These are phyloP conservation scores for Caryopteris hybrid DNA, from an alignment of 305 asterid species.

Conservation along the genomic window DNA sequence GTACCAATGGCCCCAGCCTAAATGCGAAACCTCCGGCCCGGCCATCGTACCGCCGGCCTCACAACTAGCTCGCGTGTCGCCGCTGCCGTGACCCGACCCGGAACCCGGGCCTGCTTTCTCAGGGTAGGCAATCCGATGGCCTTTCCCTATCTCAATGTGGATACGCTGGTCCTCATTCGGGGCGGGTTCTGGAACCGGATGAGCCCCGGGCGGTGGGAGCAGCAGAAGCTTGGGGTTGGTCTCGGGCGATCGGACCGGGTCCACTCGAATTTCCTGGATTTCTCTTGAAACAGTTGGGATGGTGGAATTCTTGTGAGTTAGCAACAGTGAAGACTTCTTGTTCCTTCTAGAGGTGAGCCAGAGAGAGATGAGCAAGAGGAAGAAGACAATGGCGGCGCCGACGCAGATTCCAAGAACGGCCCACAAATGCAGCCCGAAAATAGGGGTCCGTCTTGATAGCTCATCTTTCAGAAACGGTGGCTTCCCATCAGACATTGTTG, in stretches of 20 bases:
- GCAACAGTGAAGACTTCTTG: constrained; percentile 19
- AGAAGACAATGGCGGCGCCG: constrained; percentile 65
- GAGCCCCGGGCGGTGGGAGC: constrained; percentile 34
- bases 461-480: constrained; percentile 51
- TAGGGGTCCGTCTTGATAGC: constrained; percentile 61
- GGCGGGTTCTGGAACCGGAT: constrained; percentile 40
- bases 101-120: constrained; percentile 43
- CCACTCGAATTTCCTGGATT: constrained; percentile 70
- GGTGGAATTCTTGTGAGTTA: constrained; percentile 36
- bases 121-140: constrained; percentile 41
- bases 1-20: constrained; percentile 99
- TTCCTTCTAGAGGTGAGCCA: constrained; percentile 65
- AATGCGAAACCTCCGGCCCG: constrained; percentile 85
- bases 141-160: constrained; percentile 61
- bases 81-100: constrained; percentile 42
- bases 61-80: constrained; percentile 34
- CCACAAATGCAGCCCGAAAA: constrained; percentile 80
- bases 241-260: constrained; percentile 41
- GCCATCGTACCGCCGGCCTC: constrained; percentile 25
- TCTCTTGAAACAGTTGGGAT: constrained; percentile 72
- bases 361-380: constrained; percentile 71
- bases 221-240: constrained; percentile 32
- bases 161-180: constrained; percentile 35
- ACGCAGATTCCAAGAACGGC: constrained; percentile 76
- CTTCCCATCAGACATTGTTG: constrained; percentile 47